Evolutionary conservation across 805 yeast species (phyloP).

Genomic region (Teunomyces lycoperdinae): DNA sequence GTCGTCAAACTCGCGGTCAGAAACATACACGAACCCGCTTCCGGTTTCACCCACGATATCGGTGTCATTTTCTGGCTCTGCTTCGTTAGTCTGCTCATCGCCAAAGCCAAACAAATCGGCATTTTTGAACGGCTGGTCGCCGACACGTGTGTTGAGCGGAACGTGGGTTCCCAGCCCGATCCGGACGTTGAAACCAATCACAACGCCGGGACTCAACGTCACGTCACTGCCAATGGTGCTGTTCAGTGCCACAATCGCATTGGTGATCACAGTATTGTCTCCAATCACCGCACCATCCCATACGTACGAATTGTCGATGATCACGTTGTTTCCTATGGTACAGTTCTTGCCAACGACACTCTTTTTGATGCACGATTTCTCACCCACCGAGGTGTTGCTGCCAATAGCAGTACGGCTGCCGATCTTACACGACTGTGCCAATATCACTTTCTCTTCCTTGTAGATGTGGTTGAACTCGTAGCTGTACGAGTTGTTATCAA

Average conservation of each 20-base stretch:
- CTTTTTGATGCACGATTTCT: constrained; percentile 59
- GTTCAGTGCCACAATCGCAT: constrained; percentile 68
- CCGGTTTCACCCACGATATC: constrained; percentile 50
- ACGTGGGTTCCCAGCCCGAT: constrained; percentile 55
- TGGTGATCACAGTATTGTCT: constrained; percentile 56
- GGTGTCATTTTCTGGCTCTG: constrained; percentile 8
- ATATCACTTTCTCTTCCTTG: constrained; percentile 81
- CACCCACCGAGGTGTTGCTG: constrained; percentile 70
- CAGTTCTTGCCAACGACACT: constrained; percentile 87
- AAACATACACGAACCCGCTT: constrained; percentile 47
- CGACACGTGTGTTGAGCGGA: constrained; percentile 50
- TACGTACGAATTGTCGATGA: constrained; percentile 70
- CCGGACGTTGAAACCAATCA: constrained; percentile 72
- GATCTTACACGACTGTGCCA: constrained; percentile 90
- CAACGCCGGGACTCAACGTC: constrained; percentile 62
- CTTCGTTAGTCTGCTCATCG: constrained; percentile 25
- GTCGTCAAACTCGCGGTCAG: constrained; percentile 38
- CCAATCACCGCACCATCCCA: constrained; percentile 82
- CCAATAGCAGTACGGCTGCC: constrained; percentile 84
- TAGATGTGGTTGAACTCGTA: constrained; percentile 85
- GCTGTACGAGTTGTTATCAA: constrained; percentile 67
- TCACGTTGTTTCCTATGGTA: constrained; percentile 74
- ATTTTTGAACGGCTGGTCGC: constrained; percentile 43
- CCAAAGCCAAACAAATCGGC: constrained; percentile 27
- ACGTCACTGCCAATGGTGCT: constrained; percentile 55